phyloP scores from a whole-genome alignment of 75 land plant species.

The Selaginella moellendorffii region DNA sequence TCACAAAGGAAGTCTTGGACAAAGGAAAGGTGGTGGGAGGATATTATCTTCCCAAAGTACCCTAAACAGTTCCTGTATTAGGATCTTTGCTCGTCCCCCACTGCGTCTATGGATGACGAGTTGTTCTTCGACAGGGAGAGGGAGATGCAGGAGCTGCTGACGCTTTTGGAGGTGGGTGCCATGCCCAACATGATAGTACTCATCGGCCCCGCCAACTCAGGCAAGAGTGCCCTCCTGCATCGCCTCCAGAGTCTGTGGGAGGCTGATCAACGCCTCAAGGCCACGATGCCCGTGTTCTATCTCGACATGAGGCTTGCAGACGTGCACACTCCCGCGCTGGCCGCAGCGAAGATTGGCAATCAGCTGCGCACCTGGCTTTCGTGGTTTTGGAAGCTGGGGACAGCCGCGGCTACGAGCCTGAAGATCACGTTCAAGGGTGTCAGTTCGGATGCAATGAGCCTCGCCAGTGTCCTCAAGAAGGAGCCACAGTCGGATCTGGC shows the following conservation, averaged over 20 bases:
- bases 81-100: too few relatives aligned
- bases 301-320: conserved; percentile 1
- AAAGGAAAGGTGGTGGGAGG: too few relatives aligned
- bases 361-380: conserved; percentile 1
- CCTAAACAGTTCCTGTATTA: too few relatives aligned
- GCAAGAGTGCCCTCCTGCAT: neutral
- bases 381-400: neutral
- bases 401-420: neutral
- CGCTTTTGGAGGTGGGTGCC: neutral
- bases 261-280: neutral
- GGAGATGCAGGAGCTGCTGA: neutral
- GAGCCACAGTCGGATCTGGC: neutral
- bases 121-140: neutral
- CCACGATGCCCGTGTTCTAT: neutral
- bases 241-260: neutral
- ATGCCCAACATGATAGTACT: neutral
- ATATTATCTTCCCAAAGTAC: too few relatives aligned
- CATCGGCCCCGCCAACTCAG: neutral
- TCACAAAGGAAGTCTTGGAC: too few relatives aligned
- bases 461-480: neutral
- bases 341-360: neutral
- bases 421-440: neutral
- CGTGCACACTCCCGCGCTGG: neutral
- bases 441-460: neutral
- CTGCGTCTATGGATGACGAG: neutral